phyloP scores from a whole-genome alignment of 2,329 filamentous ascomycete genomes.

The Zelopaecilomyces penicillatus region DNA sequence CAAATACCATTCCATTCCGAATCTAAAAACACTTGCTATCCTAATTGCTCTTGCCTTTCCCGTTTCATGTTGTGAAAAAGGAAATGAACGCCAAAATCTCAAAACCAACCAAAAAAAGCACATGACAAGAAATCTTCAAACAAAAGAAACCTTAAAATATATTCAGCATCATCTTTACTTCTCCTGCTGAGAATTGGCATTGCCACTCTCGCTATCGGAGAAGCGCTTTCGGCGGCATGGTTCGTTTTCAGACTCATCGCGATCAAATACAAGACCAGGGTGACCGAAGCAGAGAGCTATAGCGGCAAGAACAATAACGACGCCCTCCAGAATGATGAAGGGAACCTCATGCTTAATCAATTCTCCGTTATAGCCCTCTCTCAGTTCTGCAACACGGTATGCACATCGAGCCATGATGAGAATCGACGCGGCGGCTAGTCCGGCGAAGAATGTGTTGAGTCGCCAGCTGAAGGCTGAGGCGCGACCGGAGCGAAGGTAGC shows the following conservation, averaged over 20 bases:
- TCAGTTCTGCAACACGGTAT: conserved; percentile 58
- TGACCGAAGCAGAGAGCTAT: conserved; percentile 31
- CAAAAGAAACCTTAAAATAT: no score
- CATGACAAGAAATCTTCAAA: no score
- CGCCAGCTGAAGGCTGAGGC: conserved; percentile 19
- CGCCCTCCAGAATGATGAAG: conserved; percentile 47
- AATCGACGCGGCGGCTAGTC: conserved; percentile 44
- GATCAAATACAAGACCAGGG: conserved; percentile 32
- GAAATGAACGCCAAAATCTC: no score
- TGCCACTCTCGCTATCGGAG: conserved; percentile 18
- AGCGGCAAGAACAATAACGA: conserved; percentile 28
- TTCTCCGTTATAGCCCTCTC: conserved; percentile 49
- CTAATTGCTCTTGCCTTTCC: no score
- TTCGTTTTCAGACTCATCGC: conserved; percentile 7
- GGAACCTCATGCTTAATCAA: conserved; percentile 44
- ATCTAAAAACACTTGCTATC: no score
- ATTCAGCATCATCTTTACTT: background rate
- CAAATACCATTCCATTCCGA: no score
- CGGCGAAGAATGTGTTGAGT: conserved; percentile 39
- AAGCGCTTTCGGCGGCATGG: background rate
- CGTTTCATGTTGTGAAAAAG: no score
- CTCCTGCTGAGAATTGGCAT: background rate
- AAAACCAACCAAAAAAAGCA: no score
- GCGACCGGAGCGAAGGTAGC: conserved; percentile 26
- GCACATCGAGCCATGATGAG: conserved; percentile 54